phyloP scores from a whole-genome alignment of 129 eudicot species.

The Saussurea involucrata region DNA sequence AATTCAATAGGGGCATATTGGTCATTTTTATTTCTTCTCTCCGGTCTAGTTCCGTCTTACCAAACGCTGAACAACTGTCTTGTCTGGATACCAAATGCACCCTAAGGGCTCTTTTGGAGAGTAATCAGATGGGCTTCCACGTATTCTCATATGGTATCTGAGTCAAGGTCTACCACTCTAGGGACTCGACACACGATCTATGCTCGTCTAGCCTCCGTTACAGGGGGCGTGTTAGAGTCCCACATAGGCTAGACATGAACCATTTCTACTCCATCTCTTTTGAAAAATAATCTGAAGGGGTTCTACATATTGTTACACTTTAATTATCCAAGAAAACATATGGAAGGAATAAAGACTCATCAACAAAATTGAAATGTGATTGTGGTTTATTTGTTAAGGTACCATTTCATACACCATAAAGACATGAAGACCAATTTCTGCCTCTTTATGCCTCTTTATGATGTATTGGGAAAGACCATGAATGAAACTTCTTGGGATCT shows the following conservation, averaged over 20 bases:
- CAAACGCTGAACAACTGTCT: too few species aligned
- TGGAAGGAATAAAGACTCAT: background rate
- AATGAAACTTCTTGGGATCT: conserved; percentile 55
- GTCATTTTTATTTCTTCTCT: too few species aligned
- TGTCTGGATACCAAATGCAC: too few species aligned
- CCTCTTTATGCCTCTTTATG: conserved; percentile 80
- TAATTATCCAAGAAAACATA: background rate
- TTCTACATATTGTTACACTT: background rate
- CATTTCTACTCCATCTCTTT: too few species aligned
- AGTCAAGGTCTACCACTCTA: background rate
- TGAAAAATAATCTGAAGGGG: background rate
- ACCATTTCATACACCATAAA: conserved; percentile 65
- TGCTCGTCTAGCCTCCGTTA: background rate
- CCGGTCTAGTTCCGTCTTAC: too few species aligned
- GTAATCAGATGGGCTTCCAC: background rate
- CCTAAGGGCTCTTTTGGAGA: background rate
- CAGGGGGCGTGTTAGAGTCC: background rate
- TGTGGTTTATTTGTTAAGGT: conserved; percentile 36
- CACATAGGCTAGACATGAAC: too few species aligned
- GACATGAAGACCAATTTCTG: conserved; percentile 67
- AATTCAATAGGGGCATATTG: too few species aligned
- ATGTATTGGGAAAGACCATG: conserved; percentile 57
- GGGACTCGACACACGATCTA: background rate
- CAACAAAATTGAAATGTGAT: background rate
- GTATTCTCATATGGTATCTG: background rate